Base-by-base conservation (phyloP, 176 grass and related monocot species). In the Lolium multiflorum region DNA sequence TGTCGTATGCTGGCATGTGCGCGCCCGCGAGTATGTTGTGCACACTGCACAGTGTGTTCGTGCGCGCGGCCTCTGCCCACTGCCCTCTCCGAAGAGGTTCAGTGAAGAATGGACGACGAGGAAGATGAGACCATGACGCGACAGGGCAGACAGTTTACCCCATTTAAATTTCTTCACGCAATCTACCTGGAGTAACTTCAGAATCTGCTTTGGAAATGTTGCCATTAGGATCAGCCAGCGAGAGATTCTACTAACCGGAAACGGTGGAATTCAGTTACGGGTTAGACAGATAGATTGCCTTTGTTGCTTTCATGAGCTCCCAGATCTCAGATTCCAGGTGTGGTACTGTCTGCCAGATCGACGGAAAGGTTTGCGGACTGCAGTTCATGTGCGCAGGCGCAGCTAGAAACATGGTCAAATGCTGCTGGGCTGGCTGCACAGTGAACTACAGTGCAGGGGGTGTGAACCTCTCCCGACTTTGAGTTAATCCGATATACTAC, bases 351-450 rank as follows among this genome's bases (percentile, higher is more conserved):
- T 39, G 77, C 59, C 80, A 83, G 89, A 74, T 80, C 75, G 76
- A 46, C 28, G 76, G 2, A 71, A 21, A 49, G 50, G 50, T 3
- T 43, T 39, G 62, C 51, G 37, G 41, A 1, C 58, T 47, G 57
- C 63, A 44, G 50, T 46, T 84, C 89, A 91, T 84, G 85, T 76
- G 89, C 84, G 50, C 35, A 12, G 46, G 76, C 84, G n/a, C 31
- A 47, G 61, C 60, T 16, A 17, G 67, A 41, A 84, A 80, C 85
- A 13, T 28, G 81, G 69, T 91, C 89, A 84, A 84, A 81, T 22
- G 67, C 39, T 12, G 68, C 26, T 28, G 57, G 24, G 68, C 81
- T 87, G 89, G 60, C 76, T 8, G 69, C 7, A 79, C 56, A 68
- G 38, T 88, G 13, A 81, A 51, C 76, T 80, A 91, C 68, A 88